phyloP scores from a whole-genome alignment of 2,329 filamentous ascomycete species.

The Aspergillus quadrilineatus region DNA sequence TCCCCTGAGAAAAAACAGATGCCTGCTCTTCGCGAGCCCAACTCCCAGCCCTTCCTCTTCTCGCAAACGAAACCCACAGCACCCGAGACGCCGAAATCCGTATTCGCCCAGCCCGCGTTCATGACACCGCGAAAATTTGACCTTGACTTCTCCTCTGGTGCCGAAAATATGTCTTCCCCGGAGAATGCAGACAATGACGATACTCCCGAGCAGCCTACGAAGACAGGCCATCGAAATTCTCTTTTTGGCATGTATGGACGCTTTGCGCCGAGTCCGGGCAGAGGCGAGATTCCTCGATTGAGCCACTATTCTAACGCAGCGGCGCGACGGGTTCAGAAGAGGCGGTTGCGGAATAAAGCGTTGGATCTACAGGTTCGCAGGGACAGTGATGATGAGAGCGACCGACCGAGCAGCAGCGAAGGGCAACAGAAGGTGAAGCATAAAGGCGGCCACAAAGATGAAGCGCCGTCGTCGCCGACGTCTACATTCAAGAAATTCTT shows the following conservation, averaged over 20 bases:
- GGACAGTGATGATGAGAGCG: conserved; percentile 45
- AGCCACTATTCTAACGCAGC: conserved; percentile 49
- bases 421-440: conserved; percentile 21
- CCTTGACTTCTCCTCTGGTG: conserved; percentile 49
- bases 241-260: conserved; percentile 44
- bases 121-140: conserved; percentile 51
- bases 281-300: conserved; percentile 62
- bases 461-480: conserved; percentile 26
- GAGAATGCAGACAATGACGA: conserved; percentile 50
- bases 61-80: conserved; percentile 36
- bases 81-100: conserved; percentile 31
- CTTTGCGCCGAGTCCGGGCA: conserved; percentile 55
- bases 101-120: conserved; percentile 45
- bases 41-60: conserved; percentile 53
- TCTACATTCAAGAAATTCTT: conserved; percentile 54
- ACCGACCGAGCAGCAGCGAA: conserved; percentile 39
- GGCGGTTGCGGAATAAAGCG: conserved; percentile 49
- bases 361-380: conserved; percentile 44
- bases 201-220: conserved; percentile 44
- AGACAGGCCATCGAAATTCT: conserved; percentile 39
- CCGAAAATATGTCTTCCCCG: conserved; percentile 48
- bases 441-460: conserved; percentile 13
- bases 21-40: conserved; percentile 50
- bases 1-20: conserved; percentile 51
- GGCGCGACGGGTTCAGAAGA: conserved; percentile 49